These are phyloP conservation scores for Solanum hybrid DNA, from an alignment of 305 asterid genomes.

Conservation along the genomic window DNA sequence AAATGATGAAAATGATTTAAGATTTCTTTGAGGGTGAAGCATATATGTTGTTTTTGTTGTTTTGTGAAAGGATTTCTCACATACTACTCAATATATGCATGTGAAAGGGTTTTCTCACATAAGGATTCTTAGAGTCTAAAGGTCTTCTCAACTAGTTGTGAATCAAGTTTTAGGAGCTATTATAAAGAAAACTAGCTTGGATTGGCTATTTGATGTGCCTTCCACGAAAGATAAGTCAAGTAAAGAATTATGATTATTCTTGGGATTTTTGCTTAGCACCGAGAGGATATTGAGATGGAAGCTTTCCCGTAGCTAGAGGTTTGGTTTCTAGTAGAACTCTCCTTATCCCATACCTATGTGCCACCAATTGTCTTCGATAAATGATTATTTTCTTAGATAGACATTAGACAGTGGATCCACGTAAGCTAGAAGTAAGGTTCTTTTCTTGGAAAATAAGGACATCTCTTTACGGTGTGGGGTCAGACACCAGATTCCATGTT, in stretches of 20 bases:
- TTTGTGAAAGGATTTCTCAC: neutral
- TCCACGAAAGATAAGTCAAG: neutral
- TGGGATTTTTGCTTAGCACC: neutral
- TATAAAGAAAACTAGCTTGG: neutral
- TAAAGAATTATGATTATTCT: neutral
- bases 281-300: neutral
- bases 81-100: neutral
- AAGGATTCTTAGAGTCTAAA: neutral
- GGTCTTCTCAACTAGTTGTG: neutral
- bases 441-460: neutral
- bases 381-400: neutral
- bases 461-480: neutral
- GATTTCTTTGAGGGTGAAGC: neutral
- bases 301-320: neutral
- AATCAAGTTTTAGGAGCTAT: neutral
- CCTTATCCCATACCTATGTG: neutral
- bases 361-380: neutral
- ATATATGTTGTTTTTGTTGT: neutral
- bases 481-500: neutral
- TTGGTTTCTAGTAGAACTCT: neutral
- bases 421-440: neutral
- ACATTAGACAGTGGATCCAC: neutral
- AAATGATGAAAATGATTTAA: neutral
- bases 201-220: neutral
- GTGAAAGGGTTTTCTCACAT: neutral